Evolutionary conservation across 202 grass and related monocot genomes (phyloP).

Genomic region (Carex sylvatica): DNA sequence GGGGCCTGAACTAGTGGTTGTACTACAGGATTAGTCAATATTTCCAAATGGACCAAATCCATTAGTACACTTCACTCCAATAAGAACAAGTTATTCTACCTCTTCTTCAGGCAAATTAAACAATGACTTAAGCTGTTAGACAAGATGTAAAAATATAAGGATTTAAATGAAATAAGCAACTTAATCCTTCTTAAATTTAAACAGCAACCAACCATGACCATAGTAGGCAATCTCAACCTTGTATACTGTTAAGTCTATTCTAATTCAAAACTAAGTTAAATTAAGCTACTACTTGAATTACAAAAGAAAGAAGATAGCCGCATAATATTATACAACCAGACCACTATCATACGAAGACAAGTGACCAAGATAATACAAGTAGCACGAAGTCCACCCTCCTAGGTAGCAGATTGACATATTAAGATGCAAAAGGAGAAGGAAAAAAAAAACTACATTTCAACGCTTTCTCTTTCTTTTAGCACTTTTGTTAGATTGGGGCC

Average conservation of each 20-base stretch:
- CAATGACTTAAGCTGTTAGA: too few relatives aligned
- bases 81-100: too few relatives aligned
- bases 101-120: too few relatives aligned
- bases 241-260: neutral
- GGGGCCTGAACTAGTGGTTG: neutral
- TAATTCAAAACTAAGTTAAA: neutral
- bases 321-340: neutral
- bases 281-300: neutral
- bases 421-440: neutral
- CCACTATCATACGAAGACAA: neutral
- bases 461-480: conserved; percentile 73
- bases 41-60: too few relatives aligned
- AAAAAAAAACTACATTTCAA: conserved; percentile 8
- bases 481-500: conserved; percentile 26
- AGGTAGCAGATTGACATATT: neutral
- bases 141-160: too few relatives aligned
- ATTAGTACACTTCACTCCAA: too few relatives aligned
- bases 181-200: too few relatives aligned
- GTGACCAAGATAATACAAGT: neutral
- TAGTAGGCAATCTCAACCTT: neutral
- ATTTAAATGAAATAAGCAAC: too few relatives aligned
- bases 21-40: neutral
- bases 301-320: neutral
- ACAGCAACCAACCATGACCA: too few relatives aligned
- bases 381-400: neutral